Evolutionary conservation across 352 stramenopile species (phyloP).

Genomic region (Phytophthora sansomeana): DNA sequence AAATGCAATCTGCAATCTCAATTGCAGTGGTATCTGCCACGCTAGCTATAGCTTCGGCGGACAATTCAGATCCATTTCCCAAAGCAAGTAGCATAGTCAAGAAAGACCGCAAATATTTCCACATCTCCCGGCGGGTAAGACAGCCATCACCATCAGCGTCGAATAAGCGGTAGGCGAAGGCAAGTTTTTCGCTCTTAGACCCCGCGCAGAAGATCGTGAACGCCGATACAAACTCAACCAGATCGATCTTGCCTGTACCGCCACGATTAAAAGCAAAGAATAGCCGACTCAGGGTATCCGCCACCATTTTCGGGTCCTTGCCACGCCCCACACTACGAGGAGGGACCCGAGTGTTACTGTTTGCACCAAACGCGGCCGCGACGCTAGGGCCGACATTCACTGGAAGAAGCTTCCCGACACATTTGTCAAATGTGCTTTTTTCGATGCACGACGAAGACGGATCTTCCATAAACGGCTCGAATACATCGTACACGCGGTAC

Average conservation of each 20-base stretch:
- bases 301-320: slow-evolving; percentile 84
- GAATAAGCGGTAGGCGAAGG: slow-evolving; percentile 92
- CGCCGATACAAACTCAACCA: slow-evolving; percentile 93
- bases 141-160: slow-evolving; percentile 90
- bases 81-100: slow-evolving; percentile 95
- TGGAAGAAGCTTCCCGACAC: slow-evolving; percentile 70
- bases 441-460: slow-evolving; percentile 68
- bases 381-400: slow-evolving; percentile 60
- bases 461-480: slow-evolving; percentile 76
- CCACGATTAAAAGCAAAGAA: slow-evolving; percentile 91
- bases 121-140: slow-evolving; percentile 93
- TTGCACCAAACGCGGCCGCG: slow-evolving; percentile 66
- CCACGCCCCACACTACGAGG: slow-evolving; percentile 67
- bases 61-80: slow-evolving; percentile 89
- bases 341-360: slow-evolving; percentile 62
- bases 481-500: slow-evolving; percentile 72
- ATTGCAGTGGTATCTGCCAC: slow-evolving; percentile 85
- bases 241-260: slow-evolving; percentile 85
- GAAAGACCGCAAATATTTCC: slow-evolving; percentile 94
- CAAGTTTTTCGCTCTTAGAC: slow-evolving; percentile 96
- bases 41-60: slow-evolving; percentile 81
- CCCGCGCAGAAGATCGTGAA: slow-evolving; percentile 94
- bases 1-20: slow-evolving; percentile 84
- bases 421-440: slow-evolving; percentile 82
- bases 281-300: slow-evolving; percentile 72